Evolutionary conservation across 2,329 filamentous ascomycete species (phyloP), one percentile per base, ranked within the genome.

Genomic region (Cladosporium phlei): DNA sequence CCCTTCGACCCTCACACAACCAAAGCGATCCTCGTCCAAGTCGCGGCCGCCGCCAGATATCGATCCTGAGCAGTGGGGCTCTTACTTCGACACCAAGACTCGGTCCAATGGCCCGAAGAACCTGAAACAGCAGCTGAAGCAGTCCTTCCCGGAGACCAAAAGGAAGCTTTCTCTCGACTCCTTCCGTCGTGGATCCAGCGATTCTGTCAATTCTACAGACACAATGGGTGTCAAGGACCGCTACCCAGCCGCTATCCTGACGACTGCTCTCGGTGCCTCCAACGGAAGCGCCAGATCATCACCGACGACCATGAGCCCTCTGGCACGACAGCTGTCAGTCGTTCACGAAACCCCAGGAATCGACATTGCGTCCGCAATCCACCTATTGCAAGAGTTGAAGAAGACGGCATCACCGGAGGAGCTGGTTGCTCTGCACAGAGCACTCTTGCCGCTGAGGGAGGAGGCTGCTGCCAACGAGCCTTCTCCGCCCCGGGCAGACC

Each of bases 331-430:
- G 38, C 34, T 60, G 19, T 67, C 66, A 4, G 51, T 64, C 20
- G 54, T 52, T 14, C 60, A 62, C 3, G 60, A 57, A 20, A 27
- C 45, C 38, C 56, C 62, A 14, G 32, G 48, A 8, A 62, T 72
- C 29, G 71, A 75, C 49, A 50, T 74, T 27, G 67, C 68, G 29
- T 64, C 68, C 9, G 71, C 71, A 5, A 69, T 74, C 29, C 60
- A 60, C 21, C 59, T 75, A 27, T 52, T 75, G 49, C 67, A 74
- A 47, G 66, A 74, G 55, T 61, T 75, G 48, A 71, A 69, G 57
- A 73, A 69, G 57, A 71, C 62, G 33, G 72, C 69, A 1, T 67
- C 69, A 5, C 71, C 71, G 2, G 71, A 74, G 44, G 70, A 75
- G 47, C 59, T 75, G 24, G 71, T 69, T 19, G 69, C 71, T 22